Evolutionary conservation across 208 protist genomes (phyloP).

Genomic region (Crithidia expoeki): DNA sequence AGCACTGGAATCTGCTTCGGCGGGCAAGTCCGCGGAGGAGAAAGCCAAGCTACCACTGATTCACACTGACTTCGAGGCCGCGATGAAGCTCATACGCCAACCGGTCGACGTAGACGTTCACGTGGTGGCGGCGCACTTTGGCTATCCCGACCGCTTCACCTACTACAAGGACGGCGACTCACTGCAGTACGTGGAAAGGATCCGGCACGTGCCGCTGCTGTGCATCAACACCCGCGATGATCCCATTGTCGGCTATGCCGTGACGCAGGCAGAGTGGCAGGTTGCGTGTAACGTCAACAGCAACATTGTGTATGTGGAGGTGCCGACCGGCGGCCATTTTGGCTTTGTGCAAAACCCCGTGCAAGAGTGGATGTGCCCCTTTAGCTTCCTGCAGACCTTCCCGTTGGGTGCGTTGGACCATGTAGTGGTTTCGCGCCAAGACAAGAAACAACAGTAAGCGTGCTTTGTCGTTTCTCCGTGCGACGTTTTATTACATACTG

Average conservation of each 20-base stretch:
- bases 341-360: constrained; percentile 51
- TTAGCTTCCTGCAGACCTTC: constrained; percentile 36
- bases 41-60: constrained; percentile 20
- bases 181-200: constrained; percentile 39
- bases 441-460: constrained; percentile 13
- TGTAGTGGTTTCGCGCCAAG: constrained; percentile 5
- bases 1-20: constrained; percentile 31
- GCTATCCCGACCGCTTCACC: constrained; percentile 34
- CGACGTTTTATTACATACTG: too few relatives aligned
- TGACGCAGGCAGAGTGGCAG: constrained; percentile 42
- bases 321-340: constrained; percentile 63
- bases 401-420: constrained; percentile 25
- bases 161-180: constrained; percentile 54
- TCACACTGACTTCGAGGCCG: constrained; percentile 21
- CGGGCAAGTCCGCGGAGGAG: constrained; percentile 25
- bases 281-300: constrained; percentile 24
- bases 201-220: constrained; percentile 39
- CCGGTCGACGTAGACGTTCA: constrained; percentile 45
- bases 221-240: constrained; percentile 61
- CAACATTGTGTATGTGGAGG: constrained; percentile 58
- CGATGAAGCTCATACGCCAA: constrained; percentile 21
- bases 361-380: constrained; percentile 24
- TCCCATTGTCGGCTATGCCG: constrained; percentile 41
- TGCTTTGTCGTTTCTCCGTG: not conserved
- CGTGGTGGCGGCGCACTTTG: constrained; percentile 56